These are phyloP conservation scores for Asterophora lycoperdoides DNA, from an alignment of 768 basidiomycete species.

Conservation along the genomic window DNA sequence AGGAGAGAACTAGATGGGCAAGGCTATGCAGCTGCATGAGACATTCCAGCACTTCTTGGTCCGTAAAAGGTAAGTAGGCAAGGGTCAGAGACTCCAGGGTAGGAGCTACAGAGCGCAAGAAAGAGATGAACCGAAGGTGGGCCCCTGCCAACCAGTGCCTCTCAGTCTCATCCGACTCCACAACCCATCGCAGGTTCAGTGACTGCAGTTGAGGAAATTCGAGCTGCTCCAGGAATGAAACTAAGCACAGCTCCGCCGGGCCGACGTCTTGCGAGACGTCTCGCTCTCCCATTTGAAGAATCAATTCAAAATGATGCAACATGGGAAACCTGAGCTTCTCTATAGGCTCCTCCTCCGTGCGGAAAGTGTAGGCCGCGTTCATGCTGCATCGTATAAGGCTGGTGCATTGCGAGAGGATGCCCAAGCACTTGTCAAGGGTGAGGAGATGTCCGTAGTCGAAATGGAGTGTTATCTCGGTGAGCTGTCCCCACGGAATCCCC, in stretches of 20 bases:
- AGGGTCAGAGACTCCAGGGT: slow-evolving; percentile 31
- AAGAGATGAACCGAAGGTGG: slow-evolving; percentile 26
- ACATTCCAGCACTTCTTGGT: slow-evolving; percentile 27
- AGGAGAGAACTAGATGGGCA: slow-evolving; percentile 29
- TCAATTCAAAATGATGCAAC: slow-evolving; percentile 31
- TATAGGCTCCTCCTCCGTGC: slow-evolving; percentile 3
- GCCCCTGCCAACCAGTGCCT: slow-evolving; percentile 9
- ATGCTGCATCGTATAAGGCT: slow-evolving; percentile 30
- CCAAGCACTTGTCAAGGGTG: slow-evolving; percentile 32
- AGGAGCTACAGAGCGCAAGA: slow-evolving; percentile 22
- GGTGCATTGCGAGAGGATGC: slow-evolving; percentile 29
- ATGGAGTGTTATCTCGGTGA: slow-evolving; percentile 34
- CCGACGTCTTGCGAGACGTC: slow-evolving; percentile 4
- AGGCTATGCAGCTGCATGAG: slow-evolving; percentile 28
- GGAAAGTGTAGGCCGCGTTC: slow-evolving; percentile 28
- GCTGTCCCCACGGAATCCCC: slow-evolving; percentile 37
- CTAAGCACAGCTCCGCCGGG: slow-evolving; percentile 21
- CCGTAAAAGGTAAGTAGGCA: slow-evolving; percentile 36
- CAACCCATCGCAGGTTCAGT: slow-evolving; percentile 34
- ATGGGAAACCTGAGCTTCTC: slow-evolving; percentile 21
- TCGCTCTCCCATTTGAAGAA: slow-evolving; percentile 23
- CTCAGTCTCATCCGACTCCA: slow-evolving; percentile 9
- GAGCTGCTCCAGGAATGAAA: slow-evolving; percentile 30
- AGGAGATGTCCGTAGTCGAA: slow-evolving; percentile 29
- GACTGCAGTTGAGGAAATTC: slow-evolving; percentile 26